These are phyloP conservation scores for Cryphonectria parasitica DNA, from an alignment of 2,329 filamentous ascomycete species.

Conservation along the genomic window DNA sequence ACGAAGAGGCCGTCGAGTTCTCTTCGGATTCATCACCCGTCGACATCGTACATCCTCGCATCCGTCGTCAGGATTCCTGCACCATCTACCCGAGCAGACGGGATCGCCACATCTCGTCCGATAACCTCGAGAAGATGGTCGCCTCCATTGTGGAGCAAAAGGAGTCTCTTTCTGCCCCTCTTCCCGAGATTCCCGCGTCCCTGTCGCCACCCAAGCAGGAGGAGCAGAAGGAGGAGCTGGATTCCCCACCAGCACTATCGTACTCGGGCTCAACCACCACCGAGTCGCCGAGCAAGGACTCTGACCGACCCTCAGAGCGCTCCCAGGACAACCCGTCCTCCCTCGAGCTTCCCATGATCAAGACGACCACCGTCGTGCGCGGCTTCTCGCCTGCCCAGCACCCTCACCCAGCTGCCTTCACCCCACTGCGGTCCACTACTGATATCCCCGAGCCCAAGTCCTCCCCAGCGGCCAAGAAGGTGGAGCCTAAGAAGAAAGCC, in stretches of 20 bases:
- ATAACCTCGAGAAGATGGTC: slow-evolving; percentile 92
- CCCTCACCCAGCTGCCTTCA: slow-evolving; percentile 49
- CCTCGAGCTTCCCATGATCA: slow-evolving; percentile 58
- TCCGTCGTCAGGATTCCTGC: slow-evolving; percentile 72
- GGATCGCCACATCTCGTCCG: slow-evolving; percentile 89
- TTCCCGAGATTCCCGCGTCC: slow-evolving; percentile 48
- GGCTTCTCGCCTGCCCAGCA: slow-evolving; percentile 82
- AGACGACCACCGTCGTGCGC: slow-evolving; percentile 70
- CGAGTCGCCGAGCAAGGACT: slow-evolving; percentile 61
- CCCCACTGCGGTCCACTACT: slow-evolving; percentile 50
- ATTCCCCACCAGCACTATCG: slow-evolving; percentile 39
- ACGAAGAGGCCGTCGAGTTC: slow-evolving; percentile 69
- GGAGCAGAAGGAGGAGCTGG: slow-evolving; percentile 32
- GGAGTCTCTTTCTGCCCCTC: slow-evolving; percentile 62
- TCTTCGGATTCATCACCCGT: slow-evolving; percentile 57
- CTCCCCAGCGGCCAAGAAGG: slow-evolving; percentile 64
- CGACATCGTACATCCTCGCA: slow-evolving; percentile 67
- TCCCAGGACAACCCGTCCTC: slow-evolving; percentile 39
- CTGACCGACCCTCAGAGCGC: slow-evolving; percentile 58
- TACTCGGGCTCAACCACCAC: slow-evolving; percentile 49
- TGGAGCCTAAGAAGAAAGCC: slow-evolving; percentile 67
- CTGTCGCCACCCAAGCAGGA: slow-evolving; percentile 53
- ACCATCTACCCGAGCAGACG: slow-evolving; percentile 71
- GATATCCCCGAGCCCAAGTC: slow-evolving; percentile 65
- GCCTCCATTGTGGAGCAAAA: slow-evolving; percentile 90